Evolutionary conservation across 139 green algal genomes (phyloP), one percentile per base, ranked within the genome.

Genomic region (Micractinium sp.): DNA sequence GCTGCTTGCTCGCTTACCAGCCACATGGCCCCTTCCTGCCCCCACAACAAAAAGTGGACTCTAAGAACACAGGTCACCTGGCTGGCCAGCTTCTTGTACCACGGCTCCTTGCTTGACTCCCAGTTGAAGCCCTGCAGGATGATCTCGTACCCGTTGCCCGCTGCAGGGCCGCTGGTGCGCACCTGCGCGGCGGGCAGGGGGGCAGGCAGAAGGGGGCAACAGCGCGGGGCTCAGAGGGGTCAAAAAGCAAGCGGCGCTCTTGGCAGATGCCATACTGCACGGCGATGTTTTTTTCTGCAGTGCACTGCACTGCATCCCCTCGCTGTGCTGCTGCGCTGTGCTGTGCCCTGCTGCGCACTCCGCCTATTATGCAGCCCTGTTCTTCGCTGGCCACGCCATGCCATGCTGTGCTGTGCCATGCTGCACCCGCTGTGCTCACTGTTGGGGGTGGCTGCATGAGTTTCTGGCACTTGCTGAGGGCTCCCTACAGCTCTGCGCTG

Each of bases 81-180:
- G 1, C 33, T 79, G 27, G 85, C 86, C 84, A 95, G 81, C 73
- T 92, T 85, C 56, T 93, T 91, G 88, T 95, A 95, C 94, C 94
- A 96, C 76, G 82, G 15, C 69, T 96, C 91, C 90, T 96, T 95
- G 89, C 94, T 94, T 19, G 91, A 96, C 92, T 99, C 97, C 97
- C 97, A 99, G 93, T 99, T 99, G 94, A 99, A 99, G 63, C 87
- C 96, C 94, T 98, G 97, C 86, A 99, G 92, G 85, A 99, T 95
- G 93, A 99, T 97, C 93, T 99, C 97, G 82, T 95, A 94, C 4
- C 97, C 97, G 60, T 91, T 96, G 84, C 97, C 97, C 3, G 93
- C 92, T 16, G 95, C 90, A 19, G 90, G 90, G 56, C 90, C 90
- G 36, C 88, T 88, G 53, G 90, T 89, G 33, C 83, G 83, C 33